phyloP scores from a whole-genome alignment of 2,329 filamentous ascomycete species.

The Claviceps citrina region DNA sequence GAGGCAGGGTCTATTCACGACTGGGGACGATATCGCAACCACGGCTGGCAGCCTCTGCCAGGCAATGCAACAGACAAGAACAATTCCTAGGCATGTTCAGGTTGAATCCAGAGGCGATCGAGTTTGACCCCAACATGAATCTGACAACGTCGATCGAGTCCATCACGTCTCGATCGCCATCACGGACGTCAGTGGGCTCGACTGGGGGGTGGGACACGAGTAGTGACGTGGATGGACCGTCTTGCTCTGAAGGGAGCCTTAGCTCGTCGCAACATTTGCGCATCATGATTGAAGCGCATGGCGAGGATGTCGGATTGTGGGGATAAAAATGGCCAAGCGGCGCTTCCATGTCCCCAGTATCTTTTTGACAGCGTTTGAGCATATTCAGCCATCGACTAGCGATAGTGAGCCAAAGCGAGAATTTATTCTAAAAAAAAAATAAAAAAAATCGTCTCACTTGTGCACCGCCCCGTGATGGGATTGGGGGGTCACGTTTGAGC shows the following conservation, averaged over 20 bases:
- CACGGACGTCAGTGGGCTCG: background rate
- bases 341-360: background rate
- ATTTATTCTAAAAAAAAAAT: background rate
- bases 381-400: background rate
- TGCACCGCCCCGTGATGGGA: too few relatives aligned
- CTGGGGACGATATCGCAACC: background rate
- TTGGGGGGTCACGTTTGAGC: too few relatives aligned
- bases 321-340: background rate
- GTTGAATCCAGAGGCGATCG: constrained; percentile 6
- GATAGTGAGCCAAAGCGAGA: background rate
- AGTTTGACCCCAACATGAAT: constrained; percentile 3
- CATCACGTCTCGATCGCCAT: background rate
- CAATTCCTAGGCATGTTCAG: background rate
- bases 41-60: background rate
- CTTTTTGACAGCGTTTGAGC: background rate
- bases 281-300: background rate
- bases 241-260: background rate
- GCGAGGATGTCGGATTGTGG: background rate
- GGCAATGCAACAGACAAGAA: background rate
- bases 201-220: background rate
- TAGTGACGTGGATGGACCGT: background rate
- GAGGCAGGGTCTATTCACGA: background rate
- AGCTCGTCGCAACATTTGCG: background rate
- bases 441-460: background rate
- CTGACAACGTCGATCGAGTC: constrained; percentile 1